phyloP scores from a whole-genome alignment of 176 grass and related monocot genomes.

The Tillandsia leiboldiana region DNA sequence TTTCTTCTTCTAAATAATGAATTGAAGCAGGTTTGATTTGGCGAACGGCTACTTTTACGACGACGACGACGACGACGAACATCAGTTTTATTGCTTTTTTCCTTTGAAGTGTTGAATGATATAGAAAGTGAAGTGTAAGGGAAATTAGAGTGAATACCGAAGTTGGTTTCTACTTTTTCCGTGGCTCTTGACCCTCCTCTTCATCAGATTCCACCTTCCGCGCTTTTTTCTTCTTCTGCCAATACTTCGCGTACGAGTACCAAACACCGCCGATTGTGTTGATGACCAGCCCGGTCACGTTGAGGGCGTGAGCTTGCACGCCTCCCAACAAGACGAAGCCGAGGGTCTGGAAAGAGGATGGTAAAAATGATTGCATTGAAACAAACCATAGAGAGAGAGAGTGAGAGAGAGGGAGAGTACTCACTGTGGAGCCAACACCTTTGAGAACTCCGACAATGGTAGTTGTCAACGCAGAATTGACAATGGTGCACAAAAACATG shows the following conservation, averaged over 20 bases:
- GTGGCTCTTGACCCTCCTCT: slow-evolving; percentile 50
- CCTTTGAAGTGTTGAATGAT: no score
- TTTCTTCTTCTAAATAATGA: no score
- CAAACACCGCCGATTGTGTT: slow-evolving; percentile 84
- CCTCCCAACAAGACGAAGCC: slow-evolving; percentile 93
- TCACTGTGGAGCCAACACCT: slow-evolving; percentile 86
- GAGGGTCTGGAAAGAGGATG: slow-evolving; percentile 45
- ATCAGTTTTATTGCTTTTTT: no score
- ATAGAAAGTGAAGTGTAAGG: neutral
- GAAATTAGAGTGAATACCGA: neutral
- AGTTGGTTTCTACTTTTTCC: slow-evolving; percentile 14
- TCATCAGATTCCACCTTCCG: slow-evolving; percentile 43
- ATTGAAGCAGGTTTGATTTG: no score
- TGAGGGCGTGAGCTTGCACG: slow-evolving; percentile 64
- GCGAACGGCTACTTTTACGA: no score
- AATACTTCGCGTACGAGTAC: slow-evolving; percentile 87
- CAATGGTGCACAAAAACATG: slow-evolving; percentile 95
- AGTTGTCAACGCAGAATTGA: slow-evolving; percentile 92
- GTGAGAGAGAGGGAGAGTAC: neutral
- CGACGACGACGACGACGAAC: no score
- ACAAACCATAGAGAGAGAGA: neutral
- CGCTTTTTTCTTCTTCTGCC: slow-evolving; percentile 57
- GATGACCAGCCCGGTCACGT: slow-evolving; percentile 73
- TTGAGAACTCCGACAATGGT: slow-evolving; percentile 98
- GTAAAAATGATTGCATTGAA: neutral